Evolutionary conservation across 2,329 filamentous ascomycete genomes (phyloP).

Genomic region (Ophiobolus disseminans): DNA sequence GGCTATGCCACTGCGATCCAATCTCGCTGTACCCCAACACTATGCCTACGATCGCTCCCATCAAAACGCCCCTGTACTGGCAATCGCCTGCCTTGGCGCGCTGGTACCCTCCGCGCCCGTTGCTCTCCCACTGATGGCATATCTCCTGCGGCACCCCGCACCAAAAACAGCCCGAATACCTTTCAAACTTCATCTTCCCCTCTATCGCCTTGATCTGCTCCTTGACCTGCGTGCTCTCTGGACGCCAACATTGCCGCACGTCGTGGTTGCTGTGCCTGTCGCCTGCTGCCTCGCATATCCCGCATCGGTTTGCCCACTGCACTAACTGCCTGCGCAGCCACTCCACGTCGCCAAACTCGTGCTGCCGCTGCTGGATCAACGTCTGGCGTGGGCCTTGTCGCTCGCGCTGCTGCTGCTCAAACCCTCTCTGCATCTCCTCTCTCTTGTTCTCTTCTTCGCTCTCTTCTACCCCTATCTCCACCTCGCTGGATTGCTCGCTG

Average conservation of each 20-base stretch:
- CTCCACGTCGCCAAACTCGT: conserved; percentile 12
- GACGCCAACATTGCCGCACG: conserved; percentile 8
- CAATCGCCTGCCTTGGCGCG: conserved; percentile 2
- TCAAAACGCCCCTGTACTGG: conserved; percentile 13
- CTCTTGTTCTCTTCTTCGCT: neutral
- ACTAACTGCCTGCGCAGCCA: conserved; percentile 14
- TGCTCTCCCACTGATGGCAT: conserved; percentile 9
- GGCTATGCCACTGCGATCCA: neutral
- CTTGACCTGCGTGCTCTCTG: conserved; percentile 5
- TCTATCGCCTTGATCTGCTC: conserved; percentile 8
- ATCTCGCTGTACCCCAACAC: conserved; percentile 1
- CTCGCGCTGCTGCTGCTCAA: conserved; percentile 7
- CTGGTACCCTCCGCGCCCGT: conserved; percentile 4
- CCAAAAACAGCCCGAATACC: conserved; percentile 16
- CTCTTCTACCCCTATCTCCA: neutral
- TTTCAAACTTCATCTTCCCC: conserved; percentile 7
- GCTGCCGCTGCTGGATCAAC: conserved; percentile 6
- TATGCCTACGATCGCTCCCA: conserved; percentile 2
- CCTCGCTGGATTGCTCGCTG: conserved; percentile 1
- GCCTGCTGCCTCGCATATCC: conserved; percentile 13
- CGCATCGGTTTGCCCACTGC: conserved; percentile 11
- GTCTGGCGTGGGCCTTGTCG: conserved; percentile 3
- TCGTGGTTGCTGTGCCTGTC: conserved; percentile 11
- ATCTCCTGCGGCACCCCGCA: conserved; percentile 13
- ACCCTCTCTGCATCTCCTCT: conserved; percentile 9